Conservation (phyloP, 306 rosid species). For the Argentina anserina region DNA sequence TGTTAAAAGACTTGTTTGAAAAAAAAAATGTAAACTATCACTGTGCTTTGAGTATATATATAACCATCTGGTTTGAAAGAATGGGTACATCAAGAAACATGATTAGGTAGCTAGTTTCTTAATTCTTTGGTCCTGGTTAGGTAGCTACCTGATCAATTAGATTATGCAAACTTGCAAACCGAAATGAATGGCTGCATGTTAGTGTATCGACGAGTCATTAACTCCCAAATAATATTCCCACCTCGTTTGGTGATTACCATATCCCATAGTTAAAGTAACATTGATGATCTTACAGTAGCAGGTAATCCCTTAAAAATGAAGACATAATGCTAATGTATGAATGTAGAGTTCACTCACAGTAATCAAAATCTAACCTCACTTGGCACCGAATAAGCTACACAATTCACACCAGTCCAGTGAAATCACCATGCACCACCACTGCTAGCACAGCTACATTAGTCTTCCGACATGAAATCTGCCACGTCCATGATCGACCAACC, state of each 20-base stretch:
- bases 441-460: not conserved
- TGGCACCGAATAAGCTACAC: not conserved
- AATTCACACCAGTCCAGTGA: too few species aligned
- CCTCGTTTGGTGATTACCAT: not conserved
- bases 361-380: too few species aligned
- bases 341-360: not conserved
- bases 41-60: not conserved
- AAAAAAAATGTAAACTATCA: not conserved
- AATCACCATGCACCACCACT: not conserved
- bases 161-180: not conserved
- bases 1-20: not conserved
- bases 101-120: constrained; percentile 2
- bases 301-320: not conserved
- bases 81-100: not conserved
- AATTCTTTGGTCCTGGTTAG: not conserved
- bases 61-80: not conserved
- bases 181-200: not conserved
- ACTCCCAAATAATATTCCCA: not conserved
- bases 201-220: not conserved
- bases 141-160: not conserved
- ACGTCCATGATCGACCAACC: not conserved
- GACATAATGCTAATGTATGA: not conserved
- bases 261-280: not conserved
- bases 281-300: not conserved
- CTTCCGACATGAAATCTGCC: not conserved